Base-by-base conservation (phyloP, 208 protist genomes). In the Balamuthia mandrillaris region DNA sequence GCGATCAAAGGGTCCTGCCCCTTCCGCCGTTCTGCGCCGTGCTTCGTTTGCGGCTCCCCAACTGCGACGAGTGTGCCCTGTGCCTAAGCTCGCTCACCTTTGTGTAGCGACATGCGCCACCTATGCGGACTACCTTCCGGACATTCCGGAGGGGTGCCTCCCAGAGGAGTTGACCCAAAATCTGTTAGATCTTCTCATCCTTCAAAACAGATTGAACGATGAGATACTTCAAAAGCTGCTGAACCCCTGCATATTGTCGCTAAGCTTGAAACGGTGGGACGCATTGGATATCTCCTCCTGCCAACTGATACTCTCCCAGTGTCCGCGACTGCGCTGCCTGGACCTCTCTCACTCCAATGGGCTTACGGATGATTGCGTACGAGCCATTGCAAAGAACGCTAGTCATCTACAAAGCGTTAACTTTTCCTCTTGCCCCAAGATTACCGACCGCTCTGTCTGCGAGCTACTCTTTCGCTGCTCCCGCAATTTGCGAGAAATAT, bases 81-180 rank as follows among this genome's bases (percentile, higher is more conserved):
- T 74, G 65, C 39, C n/a, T 74, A 74, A 29, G 65, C 51, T n/a
- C 65, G 2, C 24, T n/a, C 7, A 60, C 9, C n/a, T 63, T 21
- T 24, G 5, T 29, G 54, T 24, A 74, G 65, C 39, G 24, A 74
- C 65, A 27, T 74, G 65, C 39, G 65, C 65, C 37, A n/a, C 44
- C 3, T 74, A 74, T n/a, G 65, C 51, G 65, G 35, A 74, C 65
- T 74, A 74, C 65, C 65, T 74, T n/a, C 65, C 65, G 7, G 65
- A 74, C 1, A 74, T 74, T 14, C 65, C 65, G 39, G 65, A 74
- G 9, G 65, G 65, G 24, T 74, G 65, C 39, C 51, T 74, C 39
- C 65, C 65, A 12, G 65, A 74, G 33, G 65, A 74, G n/a, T n/a
- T 74, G 65, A 35, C 51, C 18, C 65, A 74, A 42, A 35, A 42